Base-by-base conservation (phyloP, 495 filamentous ascomycete species). In the Lasiosphaeria hispida region DNA sequence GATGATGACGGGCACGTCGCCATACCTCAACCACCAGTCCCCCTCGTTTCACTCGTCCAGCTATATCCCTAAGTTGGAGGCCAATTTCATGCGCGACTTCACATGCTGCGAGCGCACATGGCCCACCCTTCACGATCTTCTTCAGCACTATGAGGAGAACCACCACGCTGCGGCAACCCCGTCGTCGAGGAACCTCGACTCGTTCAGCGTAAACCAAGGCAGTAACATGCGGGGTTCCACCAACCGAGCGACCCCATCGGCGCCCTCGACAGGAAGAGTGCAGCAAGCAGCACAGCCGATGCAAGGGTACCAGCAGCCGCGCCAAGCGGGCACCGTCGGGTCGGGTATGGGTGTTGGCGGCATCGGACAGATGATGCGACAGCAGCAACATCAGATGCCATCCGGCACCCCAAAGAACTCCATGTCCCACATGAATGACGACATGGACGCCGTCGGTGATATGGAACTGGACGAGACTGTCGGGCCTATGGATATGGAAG, bases 1-100 rank as follows among this genome's bases (percentile, higher is more conserved):
- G 68, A 87, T 94, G 65, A 97, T 97, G 92, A 87, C 89, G 50
- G 93, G 94, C 57, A 96, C 94, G 13, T 98, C 94, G 14, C 94
- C 94, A 13, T 96, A 92, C 69, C 68, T 73, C 38, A 77, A 74
- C 35, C 91, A 95, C 68, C 88, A 94, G 71, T 96, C 93, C 15
- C 91, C 95, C 2, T 97, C 93, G 7, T 97, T 87, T 64, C 95
- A 98, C 67, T 98, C 94, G 7, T 96, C 93, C 0, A 97, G 94
- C 33, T 98, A 98, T 73, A 84, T 97, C 40, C 94, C 94, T 7
- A 97, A 97, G 72, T 83, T 97, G 68, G 94, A 98, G 76, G 95
- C 95, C 51, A 91, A 90, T 69, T 97, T 96, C 69, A 92, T 97
- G 90, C 86, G 85, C 64, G 91, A 97, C 75, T 97, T 96, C 75